Base-by-base conservation (phyloP, 2,329 filamentous ascomycete species). In the Rachicladosporium sp. region DNA sequence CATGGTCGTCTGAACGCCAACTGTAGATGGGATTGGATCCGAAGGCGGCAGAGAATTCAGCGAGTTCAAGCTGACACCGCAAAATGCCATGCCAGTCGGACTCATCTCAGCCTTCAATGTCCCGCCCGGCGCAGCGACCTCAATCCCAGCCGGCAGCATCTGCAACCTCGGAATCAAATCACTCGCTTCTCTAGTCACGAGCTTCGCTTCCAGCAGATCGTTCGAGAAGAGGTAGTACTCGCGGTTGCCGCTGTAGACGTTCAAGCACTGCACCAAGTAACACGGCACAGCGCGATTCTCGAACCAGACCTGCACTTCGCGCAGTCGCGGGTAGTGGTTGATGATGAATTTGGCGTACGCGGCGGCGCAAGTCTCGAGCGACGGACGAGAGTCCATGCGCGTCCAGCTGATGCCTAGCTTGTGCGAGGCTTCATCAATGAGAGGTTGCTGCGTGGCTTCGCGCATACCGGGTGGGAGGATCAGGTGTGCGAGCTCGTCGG, bases 381-480 rank as follows among this genome's bases (percentile, higher is more conserved):
- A 76, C 46, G 76, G 72, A 47, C 81, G 78, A 35, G 78, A 72
- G 59, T 80, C 81, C 57, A 94, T 76, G 48, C 80, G 80, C 51
- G 80, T 82, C 88, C 88, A 95, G 51, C 87, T 87, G 50, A 95
- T 87, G 40, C 88, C 88, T 19, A 95, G 78, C 44, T 86, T 79
- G 36, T 82, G 69, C n/a, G 87, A 93, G 51, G 88, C 87, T 58
- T 85, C 78, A 61, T 94, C 86, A 50, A 94, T 76, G 31, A 79
- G 69, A 30, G 82, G 81, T 53, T 81, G 78, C 42, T 67, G 62
- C 27, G 68, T 63, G 30, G 46, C 55, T 35, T 69, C 66, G 49
- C 71, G 69, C 45, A 69, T 68, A 46, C 68, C 64, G 42, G 53
- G 54, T 40, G 60, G 63, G 6, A 61, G 54, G 56, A 66, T 53